Evolutionary conservation across 495 filamentous ascomycete genomes (phyloP).

Genomic region (Patellaria atrata): DNA sequence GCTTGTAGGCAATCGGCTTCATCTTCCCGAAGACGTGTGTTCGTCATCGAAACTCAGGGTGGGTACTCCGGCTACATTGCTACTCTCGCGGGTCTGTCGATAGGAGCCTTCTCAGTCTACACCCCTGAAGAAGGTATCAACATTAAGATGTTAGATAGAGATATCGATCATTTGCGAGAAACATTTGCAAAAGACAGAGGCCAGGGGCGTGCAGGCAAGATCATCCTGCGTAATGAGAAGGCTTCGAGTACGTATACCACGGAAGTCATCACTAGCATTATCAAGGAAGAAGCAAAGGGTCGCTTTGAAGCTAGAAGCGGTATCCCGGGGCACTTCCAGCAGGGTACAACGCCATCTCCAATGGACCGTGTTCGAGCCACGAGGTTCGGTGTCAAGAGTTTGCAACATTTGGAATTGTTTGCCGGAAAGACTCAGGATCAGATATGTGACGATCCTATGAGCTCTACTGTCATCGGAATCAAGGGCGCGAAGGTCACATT

Average conservation of each 20-base stretch:
- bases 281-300: slow-evolving; percentile 81
- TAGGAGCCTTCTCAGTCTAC: slow-evolving; percentile 91
- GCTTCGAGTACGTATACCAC: slow-evolving; percentile 82
- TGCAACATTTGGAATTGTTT: slow-evolving; percentile 75
- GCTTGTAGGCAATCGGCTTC: slow-evolving; percentile 94
- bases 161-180: slow-evolving; percentile 80
- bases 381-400: slow-evolving; percentile 77
- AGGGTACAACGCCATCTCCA: slow-evolving; percentile 81
- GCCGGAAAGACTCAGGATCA: slow-evolving; percentile 48
- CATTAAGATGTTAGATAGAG: slow-evolving; percentile 78
- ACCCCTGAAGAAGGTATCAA: slow-evolving; percentile 94
- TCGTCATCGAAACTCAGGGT: slow-evolving; percentile 96
- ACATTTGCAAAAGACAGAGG: slow-evolving; percentile 78
- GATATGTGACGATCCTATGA: slow-evolving; percentile 55
- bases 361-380: slow-evolving; percentile 95
- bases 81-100: slow-evolving; percentile 72
- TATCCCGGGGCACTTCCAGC: slow-evolving; percentile 78
- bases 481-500: slow-evolving; percentile 81
- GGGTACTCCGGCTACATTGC: slow-evolving; percentile 90
- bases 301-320: slow-evolving; percentile 88
- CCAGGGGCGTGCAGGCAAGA: slow-evolving; percentile 78
- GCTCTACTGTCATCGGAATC: slow-evolving; percentile 76
- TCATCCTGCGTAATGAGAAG: slow-evolving; percentile 90
- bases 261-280: slow-evolving; percentile 86
- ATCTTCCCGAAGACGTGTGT: slow-evolving; percentile 79